Conservation (phyloP, 1,284 basidiomycete species). For the Singerocomus inundabilis region DNA sequence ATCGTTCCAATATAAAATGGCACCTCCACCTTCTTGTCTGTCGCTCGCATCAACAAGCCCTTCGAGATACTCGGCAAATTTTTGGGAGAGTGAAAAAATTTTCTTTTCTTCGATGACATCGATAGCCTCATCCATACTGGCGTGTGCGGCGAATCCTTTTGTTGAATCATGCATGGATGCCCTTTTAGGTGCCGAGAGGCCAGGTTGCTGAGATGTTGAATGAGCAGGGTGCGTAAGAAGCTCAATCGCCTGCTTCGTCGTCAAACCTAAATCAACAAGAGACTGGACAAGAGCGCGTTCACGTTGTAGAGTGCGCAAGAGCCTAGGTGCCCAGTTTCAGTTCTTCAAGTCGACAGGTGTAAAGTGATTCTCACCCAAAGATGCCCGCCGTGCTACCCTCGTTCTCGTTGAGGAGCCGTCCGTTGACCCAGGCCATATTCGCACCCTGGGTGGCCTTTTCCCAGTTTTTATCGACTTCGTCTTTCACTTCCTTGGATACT, state of each 20-base stretch:
- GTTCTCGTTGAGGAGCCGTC: conserved; percentile 55
- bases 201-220: conserved; percentile 11
- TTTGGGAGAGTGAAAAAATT: conserved; percentile 23
- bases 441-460: conserved; percentile 51
- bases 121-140: conserved; percentile 19
- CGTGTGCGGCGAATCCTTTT: conserved; percentile 6
- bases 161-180: conserved; percentile 12
- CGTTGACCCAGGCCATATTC: conserved; percentile 78
- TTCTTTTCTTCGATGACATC: conserved; percentile 18
- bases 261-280: conserved; percentile 62
- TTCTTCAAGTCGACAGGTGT: neutral
- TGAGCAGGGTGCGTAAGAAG: conserved; percentile 63
- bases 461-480: conserved; percentile 61
- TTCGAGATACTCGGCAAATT: conserved; percentile 54
- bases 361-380: conserved; percentile 46
- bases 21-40: conserved; percentile 70
- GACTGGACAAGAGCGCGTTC: conserved; percentile 69
- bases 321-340: conserved; percentile 35
- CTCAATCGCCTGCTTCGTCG: conserved; percentile 62
- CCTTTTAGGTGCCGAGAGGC: neutral
- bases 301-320: conserved; percentile 69
- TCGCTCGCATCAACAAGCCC: conserved; percentile 88
- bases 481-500: conserved; percentile 48
- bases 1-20: conserved; percentile 89
- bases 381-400: conserved; percentile 58